Percentiles rank a stretch among this genome's conserved stretches.
Conservation (phyloP, 2,329 filamentous ascomycete species). For the Fusarium sp. region DNA sequence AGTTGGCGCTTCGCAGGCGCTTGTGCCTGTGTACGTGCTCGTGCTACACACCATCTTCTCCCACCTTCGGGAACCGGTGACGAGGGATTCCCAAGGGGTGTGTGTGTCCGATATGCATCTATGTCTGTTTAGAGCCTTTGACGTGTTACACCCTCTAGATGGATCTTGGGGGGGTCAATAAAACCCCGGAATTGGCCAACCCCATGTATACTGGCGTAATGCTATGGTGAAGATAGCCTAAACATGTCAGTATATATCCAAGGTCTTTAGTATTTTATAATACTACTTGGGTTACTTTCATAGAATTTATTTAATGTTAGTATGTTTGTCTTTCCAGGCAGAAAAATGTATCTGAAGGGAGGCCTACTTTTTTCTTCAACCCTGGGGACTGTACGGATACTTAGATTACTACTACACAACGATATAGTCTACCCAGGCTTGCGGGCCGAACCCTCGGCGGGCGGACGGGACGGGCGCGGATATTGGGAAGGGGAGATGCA, state of each 20-base stretch:
- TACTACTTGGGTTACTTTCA: no score
- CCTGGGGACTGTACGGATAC: neutral
- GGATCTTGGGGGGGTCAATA: neutral
- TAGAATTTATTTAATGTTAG: no score
- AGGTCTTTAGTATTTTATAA: no score
- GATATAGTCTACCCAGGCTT: constrained; percentile 26
- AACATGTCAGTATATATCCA: no score
- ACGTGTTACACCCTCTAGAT: constrained; percentile 10
- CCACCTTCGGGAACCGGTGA: constrained; percentile 29
- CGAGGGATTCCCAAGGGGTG: constrained; percentile 1
- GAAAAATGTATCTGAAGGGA: neutral
- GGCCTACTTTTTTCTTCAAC: neutral
- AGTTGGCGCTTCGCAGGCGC: constrained; percentile 26
- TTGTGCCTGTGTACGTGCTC: constrained; percentile 13
- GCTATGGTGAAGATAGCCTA: no score
- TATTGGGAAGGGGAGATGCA: constrained; percentile 3
- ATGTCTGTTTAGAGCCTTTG: constrained; percentile 10
- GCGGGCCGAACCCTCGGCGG: constrained; percentile 37
- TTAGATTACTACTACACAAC: neutral
- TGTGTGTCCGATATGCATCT: constrained; percentile 12
- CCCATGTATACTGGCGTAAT: no score
- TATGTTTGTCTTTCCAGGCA: no score
- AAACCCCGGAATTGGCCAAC: neutral
- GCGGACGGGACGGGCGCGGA: constrained; percentile 21
- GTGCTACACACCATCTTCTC: constrained; percentile 31